A percentile compares a stretch with the other conserved stretches of the same genome.
phyloP scores from a whole-genome alignment of 768 basidiomycete species.

The Leccinellum rugosiceps region DNA sequence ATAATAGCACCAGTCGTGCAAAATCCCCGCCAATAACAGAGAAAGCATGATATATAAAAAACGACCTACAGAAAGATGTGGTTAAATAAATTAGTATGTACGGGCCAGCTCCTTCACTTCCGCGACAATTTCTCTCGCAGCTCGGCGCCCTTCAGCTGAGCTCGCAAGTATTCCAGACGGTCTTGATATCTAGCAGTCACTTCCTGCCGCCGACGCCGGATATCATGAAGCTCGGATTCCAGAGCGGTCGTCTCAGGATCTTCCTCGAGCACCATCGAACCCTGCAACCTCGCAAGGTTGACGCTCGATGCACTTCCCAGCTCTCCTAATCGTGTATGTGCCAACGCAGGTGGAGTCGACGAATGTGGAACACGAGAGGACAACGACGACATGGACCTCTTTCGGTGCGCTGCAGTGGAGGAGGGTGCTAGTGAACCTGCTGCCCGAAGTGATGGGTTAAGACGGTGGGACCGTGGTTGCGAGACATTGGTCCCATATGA shows the following conservation, averaged over 20 bases:
- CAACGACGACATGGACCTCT: constrained; percentile 61
- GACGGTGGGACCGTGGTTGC: constrained; percentile 44
- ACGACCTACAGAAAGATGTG: constrained; percentile 7
- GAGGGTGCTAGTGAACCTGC: constrained; percentile 23
- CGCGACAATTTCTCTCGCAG: constrained; percentile 77
- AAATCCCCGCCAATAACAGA: constrained; percentile 1
- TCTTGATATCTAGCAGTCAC: constrained; percentile 70
- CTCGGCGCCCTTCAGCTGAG: constrained; percentile 80
- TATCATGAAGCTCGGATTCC: constrained; percentile 65
- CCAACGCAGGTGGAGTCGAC: constrained; percentile 27
- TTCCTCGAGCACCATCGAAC: constrained; percentile 28
- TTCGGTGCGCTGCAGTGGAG: constrained; percentile 41
- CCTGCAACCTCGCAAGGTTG: constrained; percentile 48
- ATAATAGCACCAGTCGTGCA: too few relatives aligned
- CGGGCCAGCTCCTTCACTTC: constrained; percentile 36
- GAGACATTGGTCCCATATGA: constrained; percentile 51
- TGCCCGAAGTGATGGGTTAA: constrained; percentile 36
- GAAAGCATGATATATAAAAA: constrained; percentile 16
- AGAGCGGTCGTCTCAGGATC: constrained; percentile 36
- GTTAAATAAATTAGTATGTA: not conserved
- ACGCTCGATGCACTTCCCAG: constrained; percentile 41
- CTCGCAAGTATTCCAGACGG: constrained; percentile 75
- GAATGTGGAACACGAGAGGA: constrained; percentile 43
- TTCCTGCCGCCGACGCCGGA: constrained; percentile 66
- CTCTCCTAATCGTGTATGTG: constrained; percentile 29